Percentiles rank a stretch among this genome's conserved stretches.
Conservation (phyloP, 225 moss, liverwort and hornwort genomes). For the Anthoceros angustus region DNA sequence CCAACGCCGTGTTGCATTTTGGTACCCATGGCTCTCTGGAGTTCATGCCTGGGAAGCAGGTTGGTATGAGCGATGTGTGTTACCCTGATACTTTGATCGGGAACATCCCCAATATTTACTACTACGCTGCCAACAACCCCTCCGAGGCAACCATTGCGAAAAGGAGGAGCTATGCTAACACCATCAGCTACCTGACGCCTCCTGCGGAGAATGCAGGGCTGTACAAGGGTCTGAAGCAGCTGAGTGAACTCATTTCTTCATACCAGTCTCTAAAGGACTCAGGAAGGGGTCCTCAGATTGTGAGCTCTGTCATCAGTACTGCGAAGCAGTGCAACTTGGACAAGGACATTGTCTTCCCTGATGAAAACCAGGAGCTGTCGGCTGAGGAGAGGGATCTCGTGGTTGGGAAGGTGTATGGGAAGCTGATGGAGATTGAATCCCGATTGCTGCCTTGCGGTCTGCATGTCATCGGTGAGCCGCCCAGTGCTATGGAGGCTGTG, state of each 20-base stretch:
- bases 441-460: conserved; percentile 78
- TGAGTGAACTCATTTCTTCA: conserved; percentile 90
- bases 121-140: conserved; percentile 95
- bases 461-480: conserved; percentile 90
- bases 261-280: conserved; percentile 89
- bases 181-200: conserved; percentile 96
- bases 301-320: conserved; percentile 83
- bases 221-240: conserved; percentile 92
- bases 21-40: conserved; percentile 95
- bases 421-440: conserved; percentile 97
- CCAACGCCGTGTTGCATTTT: conserved; percentile 88
- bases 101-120: conserved; percentile 98
- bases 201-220: conserved; percentile 95
- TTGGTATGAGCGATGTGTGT: conserved; percentile 96
- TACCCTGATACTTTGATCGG: conserved; percentile 84
- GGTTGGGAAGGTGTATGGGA: conserved; percentile 87
- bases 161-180: conserved; percentile 91
- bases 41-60: conserved; percentile 99
- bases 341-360: conserved; percentile 69
- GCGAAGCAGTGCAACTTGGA: conserved; percentile 95
- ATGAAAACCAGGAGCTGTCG: conserved; percentile 47
- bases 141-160: conserved; percentile 98
- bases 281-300: conserved; percentile 85
- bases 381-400: conserved; percentile 66
- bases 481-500: conserved; percentile 79